These are phyloP conservation scores for Cryptococcus deneoformans DNA, from an alignment of 1,284 basidiomycete genomes.

Conservation along the genomic window DNA sequence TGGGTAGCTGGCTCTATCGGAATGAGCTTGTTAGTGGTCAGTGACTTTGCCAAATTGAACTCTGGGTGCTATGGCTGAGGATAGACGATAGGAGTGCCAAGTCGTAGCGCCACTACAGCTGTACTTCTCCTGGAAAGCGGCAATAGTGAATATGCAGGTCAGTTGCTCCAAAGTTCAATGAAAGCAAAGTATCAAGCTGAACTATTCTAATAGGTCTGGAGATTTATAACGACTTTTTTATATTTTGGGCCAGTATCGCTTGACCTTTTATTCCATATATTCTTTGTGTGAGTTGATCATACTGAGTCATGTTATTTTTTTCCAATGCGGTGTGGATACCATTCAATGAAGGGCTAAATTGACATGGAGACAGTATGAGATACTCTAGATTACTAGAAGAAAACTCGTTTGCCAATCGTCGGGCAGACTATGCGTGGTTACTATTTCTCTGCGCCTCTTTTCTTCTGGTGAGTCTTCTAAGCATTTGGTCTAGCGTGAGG, in stretches of 20 bases:
- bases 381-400: constrained; percentile 96
- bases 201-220: constrained; percentile 68
- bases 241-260: constrained; percentile 92
- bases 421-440: constrained; percentile 93
- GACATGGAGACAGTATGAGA: constrained; percentile 66
- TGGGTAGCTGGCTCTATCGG: constrained; percentile 76
- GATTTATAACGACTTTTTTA: constrained; percentile 85
- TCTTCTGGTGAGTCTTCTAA: constrained; percentile 63
- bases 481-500: background rate
- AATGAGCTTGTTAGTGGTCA: constrained; percentile 77
- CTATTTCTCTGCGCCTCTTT: constrained; percentile 74
- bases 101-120: constrained; percentile 83
- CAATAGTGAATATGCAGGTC: constrained; percentile 78
- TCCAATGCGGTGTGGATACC: no score
- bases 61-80: background rate
- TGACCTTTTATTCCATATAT: constrained; percentile 96
- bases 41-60: constrained; percentile 31
- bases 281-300: constrained; percentile 78
- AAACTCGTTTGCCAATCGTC: constrained; percentile 84
- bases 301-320: background rate
- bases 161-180: constrained; percentile 8
- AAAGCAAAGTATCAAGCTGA: constrained; percentile 2
- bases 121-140: constrained; percentile 83
- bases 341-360: background rate
- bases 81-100: constrained; percentile 72